Evolutionary conservation across 306 rosid species (phyloP).

Genomic region (Glycyrrhiza uralensis): DNA sequence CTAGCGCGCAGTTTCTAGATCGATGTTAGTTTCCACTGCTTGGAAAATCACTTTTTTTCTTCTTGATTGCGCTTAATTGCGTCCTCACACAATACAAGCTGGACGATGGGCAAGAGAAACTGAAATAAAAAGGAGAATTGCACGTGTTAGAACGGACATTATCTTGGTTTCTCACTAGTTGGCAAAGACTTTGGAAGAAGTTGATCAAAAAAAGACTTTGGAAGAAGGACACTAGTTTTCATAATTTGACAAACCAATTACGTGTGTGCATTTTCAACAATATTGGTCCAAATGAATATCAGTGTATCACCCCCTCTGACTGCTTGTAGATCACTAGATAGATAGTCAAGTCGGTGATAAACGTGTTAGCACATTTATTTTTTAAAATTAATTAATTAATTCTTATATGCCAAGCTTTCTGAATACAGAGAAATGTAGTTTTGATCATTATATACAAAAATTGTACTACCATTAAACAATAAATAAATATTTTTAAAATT

Average conservation of each 20-base stretch:
- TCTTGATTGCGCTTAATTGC: neutral
- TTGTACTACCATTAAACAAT: too few species aligned
- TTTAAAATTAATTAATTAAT: too few species aligned
- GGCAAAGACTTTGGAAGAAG: neutral
- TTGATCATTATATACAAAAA: too few species aligned
- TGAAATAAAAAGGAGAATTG: too few species aligned
- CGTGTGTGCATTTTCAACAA: neutral
- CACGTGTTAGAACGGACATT: neutral
- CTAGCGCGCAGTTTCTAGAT: too few species aligned
- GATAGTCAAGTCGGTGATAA: neutral
- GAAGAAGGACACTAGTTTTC: neutral
- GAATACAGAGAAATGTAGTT: too few species aligned
- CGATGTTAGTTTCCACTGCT: too few species aligned
- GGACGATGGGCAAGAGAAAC: neutral
- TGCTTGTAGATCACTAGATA: neutral
- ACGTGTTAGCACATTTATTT: too few species aligned
- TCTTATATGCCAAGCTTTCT: too few species aligned
- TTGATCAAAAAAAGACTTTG: too few species aligned
- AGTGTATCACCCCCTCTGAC: neutral
- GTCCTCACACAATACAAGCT: neutral
- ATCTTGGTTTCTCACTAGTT: neutral
- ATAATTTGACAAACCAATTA: neutral
- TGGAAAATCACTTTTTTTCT: too few species aligned
- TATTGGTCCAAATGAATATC: neutral
- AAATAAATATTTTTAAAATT: too few species aligned